These are phyloP conservation scores for Quercus bicolor DNA, from an alignment of 306 rosid species.

Conservation along the genomic window DNA sequence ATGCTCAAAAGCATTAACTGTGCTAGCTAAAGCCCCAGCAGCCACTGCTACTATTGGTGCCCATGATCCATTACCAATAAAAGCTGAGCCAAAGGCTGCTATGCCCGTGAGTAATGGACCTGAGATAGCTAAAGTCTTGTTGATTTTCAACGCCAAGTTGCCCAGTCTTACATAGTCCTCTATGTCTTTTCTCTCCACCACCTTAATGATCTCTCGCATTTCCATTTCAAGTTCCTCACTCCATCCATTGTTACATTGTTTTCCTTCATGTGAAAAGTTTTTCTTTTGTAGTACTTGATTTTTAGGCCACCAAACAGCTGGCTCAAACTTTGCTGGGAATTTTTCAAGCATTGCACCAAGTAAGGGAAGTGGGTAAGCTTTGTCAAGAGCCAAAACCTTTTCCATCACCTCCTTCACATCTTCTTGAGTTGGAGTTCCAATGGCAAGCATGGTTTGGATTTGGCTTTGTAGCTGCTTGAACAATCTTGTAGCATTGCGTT, in stretches of 20 bases:
- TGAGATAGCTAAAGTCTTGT: constrained; percentile 53
- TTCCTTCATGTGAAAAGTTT: background rate
- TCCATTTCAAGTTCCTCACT: constrained; percentile 46
- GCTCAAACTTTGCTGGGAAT: constrained; percentile 50
- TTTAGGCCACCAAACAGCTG: constrained; percentile 80
- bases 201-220: constrained; percentile 52
- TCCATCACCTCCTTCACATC: constrained; percentile 48
- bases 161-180: constrained; percentile 73
- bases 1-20: constrained; percentile 51
- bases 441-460: constrained; percentile 34
- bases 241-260: constrained; percentile 48
- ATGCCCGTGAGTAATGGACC: constrained; percentile 73
- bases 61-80: constrained; percentile 37
- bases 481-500: constrained; percentile 62
- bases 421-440: constrained; percentile 25
- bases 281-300: constrained; percentile 3
- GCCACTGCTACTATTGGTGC: constrained; percentile 32
- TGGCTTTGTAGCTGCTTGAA: constrained; percentile 45
- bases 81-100: constrained; percentile 53
- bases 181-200: constrained; percentile 48
- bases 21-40: constrained; percentile 55
- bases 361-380: constrained; percentile 76
- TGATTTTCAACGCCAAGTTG: constrained; percentile 45
- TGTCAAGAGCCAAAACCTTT: constrained; percentile 62
- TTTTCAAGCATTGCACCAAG: constrained; percentile 81